phyloP scores from a whole-genome alignment of 495 filamentous ascomycete species.

The Penicillium antarcticum region DNA sequence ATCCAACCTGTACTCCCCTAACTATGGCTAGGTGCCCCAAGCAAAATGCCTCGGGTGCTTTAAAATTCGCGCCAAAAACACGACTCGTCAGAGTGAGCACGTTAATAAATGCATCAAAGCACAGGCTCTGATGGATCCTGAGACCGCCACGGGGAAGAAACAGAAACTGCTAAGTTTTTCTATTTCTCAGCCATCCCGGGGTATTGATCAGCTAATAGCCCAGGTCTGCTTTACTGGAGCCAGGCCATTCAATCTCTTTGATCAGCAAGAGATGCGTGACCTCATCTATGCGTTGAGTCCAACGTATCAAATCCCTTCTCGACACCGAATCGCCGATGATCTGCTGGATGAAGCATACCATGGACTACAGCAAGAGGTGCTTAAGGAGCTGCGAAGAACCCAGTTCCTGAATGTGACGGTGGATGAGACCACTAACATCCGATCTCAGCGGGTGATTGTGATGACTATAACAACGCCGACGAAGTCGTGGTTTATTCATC shows the following conservation, averaged over 20 bases:
- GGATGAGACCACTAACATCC: no score
- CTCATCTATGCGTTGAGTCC: slow-evolving; percentile 3
- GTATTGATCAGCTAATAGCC: slow-evolving; percentile 4
- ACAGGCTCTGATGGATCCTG: background rate
- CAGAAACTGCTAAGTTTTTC: no score
- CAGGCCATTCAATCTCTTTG: background rate
- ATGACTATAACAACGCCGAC: no score
- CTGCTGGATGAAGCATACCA: slow-evolving; percentile 3
- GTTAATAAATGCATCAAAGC: slow-evolving; percentile 1
- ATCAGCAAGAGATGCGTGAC: slow-evolving; percentile 1
- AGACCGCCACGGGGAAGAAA: background rate
- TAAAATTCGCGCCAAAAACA: slow-evolving; percentile 5
- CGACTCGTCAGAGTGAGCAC: slow-evolving; percentile 4
- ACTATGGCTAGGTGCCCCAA: background rate
- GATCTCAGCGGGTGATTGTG: no score
- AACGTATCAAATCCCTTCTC: slow-evolving; percentile 5
- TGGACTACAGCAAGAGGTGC: background rate
- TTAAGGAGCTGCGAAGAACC: no score
- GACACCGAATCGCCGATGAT: slow-evolving; percentile 6
- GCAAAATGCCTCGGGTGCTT: slow-evolving; percentile 7
- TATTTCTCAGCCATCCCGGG: slow-evolving; percentile 1
- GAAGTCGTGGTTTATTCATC: no score
- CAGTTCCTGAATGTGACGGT: no score
- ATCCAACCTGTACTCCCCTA: no score
- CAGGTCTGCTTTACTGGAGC: slow-evolving; percentile 5